These are phyloP conservation scores for Alternaria longipes DNA, from an alignment of 2,329 filamentous ascomycete genomes.

Conservation along the genomic window DNA sequence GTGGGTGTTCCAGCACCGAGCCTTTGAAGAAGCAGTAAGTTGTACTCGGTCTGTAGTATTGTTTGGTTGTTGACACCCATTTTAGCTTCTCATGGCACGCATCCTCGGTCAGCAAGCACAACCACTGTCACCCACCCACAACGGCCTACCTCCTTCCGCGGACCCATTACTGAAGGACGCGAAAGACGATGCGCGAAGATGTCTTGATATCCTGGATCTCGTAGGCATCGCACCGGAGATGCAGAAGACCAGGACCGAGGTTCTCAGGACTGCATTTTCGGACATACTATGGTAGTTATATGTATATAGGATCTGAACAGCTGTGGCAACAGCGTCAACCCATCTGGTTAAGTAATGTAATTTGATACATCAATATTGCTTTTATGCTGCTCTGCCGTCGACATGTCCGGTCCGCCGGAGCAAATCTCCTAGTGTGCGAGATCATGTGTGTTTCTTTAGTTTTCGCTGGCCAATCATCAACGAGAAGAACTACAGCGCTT, in stretches of 20 bases:
- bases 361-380: background rate
- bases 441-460: no score
- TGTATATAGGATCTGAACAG: background rate
- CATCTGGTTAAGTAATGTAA: background rate
- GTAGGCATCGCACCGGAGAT: conserved; percentile 57
- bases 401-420: no score
- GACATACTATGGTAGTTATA: conserved; percentile 46
- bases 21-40: conserved; percentile 80
- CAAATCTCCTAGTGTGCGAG: no score
- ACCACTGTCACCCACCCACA: conserved; percentile 36
- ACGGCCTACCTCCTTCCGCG: conserved; percentile 36
- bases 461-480: no score
- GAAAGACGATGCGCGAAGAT: conserved; percentile 56
- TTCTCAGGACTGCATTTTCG: conserved; percentile 56
- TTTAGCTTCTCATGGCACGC: conserved; percentile 51
- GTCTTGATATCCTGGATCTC: conserved; percentile 58
- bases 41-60: background rate
- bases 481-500: no score
- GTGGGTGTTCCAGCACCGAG: conserved; percentile 86
- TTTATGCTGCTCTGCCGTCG: background rate
- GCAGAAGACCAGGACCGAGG: conserved; percentile 59
- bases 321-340: background rate
- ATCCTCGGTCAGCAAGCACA: conserved; percentile 51
- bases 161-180: conserved; percentile 50
- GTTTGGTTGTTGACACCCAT: background rate